A percentile compares a stretch with the other conserved stretches of the same genome.
These are phyloP conservation scores for Hanseniaspora uvarum DNA, from an alignment of 1,139 yeast species.

Conservation along the genomic window DNA sequence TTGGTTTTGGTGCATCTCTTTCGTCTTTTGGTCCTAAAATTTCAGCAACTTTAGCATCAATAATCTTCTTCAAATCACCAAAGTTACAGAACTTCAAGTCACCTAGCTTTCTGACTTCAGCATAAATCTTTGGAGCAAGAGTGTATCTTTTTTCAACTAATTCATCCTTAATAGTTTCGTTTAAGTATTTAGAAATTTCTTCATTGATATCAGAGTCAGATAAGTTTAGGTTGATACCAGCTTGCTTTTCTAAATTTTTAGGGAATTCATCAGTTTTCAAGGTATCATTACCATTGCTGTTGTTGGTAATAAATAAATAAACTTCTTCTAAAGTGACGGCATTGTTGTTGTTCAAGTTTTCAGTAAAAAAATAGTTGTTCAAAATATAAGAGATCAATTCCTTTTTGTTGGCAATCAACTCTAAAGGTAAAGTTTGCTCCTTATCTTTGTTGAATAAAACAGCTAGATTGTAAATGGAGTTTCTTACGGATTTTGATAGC, in stretches of 20 bases:
- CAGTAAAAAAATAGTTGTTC: constrained; percentile 52
- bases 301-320: constrained; percentile 47
- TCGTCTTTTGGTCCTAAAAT: constrained; percentile 92
- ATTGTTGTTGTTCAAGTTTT: constrained; percentile 52
- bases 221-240: constrained; percentile 77
- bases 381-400: constrained; percentile 37
- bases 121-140: constrained; percentile 63
- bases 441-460: constrained; percentile 38
- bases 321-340: constrained; percentile 63
- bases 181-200: constrained; percentile 52
- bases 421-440: constrained; percentile 29
- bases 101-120: constrained; percentile 62
- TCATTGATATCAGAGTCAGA: constrained; percentile 53
- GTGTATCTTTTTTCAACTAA: constrained; percentile 67
- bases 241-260: constrained; percentile 45
- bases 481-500: constrained; percentile 43
- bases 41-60: constrained; percentile 62
- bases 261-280: constrained; percentile 27
- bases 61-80: constrained; percentile 68
- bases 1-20: constrained; percentile 50
- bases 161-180: constrained; percentile 41
- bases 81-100: constrained; percentile 89
- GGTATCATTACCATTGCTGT: constrained; percentile 36
- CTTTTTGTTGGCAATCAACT: constrained; percentile 7
- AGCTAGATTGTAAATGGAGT: constrained; percentile 70